A percentile compares a stretch with the other conserved stretches of the same genome.
Evolutionary conservation across 305 asterid species (phyloP).

Genomic region (Rubia balearica): DNA sequence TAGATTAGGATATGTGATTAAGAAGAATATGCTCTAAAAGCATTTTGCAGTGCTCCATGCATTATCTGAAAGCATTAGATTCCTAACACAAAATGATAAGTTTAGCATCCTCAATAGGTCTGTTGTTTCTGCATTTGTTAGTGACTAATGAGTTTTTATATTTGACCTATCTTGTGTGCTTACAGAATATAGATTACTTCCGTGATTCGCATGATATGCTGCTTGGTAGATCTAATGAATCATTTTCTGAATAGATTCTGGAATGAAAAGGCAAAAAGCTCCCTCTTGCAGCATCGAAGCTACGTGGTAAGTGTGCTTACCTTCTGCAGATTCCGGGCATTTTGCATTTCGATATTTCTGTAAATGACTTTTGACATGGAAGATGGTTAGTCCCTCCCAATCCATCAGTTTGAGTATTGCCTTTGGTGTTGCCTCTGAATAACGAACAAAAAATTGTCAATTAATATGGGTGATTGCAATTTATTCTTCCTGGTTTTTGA

Average conservation of each 20-base stretch:
- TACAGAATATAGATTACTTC: neutral
- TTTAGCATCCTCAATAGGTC: neutral
- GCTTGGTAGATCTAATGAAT: neutral
- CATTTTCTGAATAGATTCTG: neutral
- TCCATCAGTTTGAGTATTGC: slow-evolving; percentile 76
- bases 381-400: slow-evolving; percentile 63
- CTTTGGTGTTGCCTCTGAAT: slow-evolving; percentile 84
- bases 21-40: neutral
- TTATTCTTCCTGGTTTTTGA: neutral
- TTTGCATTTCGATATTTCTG: slow-evolving; percentile 83
- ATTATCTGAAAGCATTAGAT: slow-evolving; percentile 2
- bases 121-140: neutral
- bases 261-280: neutral
- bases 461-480: neutral
- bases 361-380: slow-evolving; percentile 91
- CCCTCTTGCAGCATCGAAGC: slow-evolving; percentile 1
- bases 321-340: slow-evolving; percentile 56
- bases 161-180: neutral
- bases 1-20: neutral
- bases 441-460: slow-evolving; percentile 7
- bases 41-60: neutral
- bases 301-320: slow-evolving; percentile 24
- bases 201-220: neutral
- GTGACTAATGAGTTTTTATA: neutral
- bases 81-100: neutral